Conservation (phyloP, 2,329 filamentous ascomycete species). For the Didymella pinodella region DNA sequence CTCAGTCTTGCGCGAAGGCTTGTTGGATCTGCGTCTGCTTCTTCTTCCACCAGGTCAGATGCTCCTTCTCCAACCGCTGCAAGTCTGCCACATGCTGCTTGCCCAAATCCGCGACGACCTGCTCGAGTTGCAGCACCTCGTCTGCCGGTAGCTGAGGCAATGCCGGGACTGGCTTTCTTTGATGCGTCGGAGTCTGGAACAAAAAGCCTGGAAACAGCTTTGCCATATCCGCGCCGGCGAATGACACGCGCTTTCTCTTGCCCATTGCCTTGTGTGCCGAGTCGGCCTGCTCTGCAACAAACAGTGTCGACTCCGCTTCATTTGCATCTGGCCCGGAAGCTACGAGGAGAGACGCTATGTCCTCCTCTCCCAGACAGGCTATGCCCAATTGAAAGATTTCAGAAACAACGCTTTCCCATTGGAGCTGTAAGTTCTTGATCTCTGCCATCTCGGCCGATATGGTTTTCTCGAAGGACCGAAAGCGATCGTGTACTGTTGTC, state of each 20-base stretch:
- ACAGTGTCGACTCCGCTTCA: constrained; percentile 26
- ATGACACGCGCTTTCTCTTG: constrained; percentile 38
- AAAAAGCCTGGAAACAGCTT: constrained; percentile 32
- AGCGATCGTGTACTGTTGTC: constrained; percentile 29
- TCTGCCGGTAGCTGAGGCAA: constrained; percentile 24
- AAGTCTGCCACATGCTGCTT: constrained; percentile 31
- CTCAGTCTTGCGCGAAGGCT: constrained; percentile 29
- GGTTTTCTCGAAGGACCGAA: constrained; percentile 31
- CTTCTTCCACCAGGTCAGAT: constrained; percentile 36
- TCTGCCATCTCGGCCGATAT: constrained; percentile 31
- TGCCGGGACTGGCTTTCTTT: constrained; percentile 7
- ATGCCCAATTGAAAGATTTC: constrained; percentile 45
- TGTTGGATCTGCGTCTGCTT: constrained; percentile 33
- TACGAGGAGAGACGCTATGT: constrained; percentile 32
- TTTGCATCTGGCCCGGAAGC: not conserved
- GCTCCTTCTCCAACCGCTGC: constrained; percentile 31
- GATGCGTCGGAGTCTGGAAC: constrained; percentile 21
- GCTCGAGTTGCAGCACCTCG: constrained; percentile 28
- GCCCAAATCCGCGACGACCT: constrained; percentile 29
- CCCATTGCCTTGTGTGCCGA: not conserved
- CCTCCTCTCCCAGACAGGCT: constrained; percentile 32
- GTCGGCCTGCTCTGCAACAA: constrained; percentile 28
- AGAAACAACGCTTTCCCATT: constrained; percentile 40
- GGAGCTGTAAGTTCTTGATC: constrained; percentile 30
- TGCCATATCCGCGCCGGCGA: constrained; percentile 12